Percentiles rank a stretch among this genome's conserved stretches.
Evolutionary conservation across 208 protist species (phyloP).

Genomic region (Trypanosoma avium): DNA sequence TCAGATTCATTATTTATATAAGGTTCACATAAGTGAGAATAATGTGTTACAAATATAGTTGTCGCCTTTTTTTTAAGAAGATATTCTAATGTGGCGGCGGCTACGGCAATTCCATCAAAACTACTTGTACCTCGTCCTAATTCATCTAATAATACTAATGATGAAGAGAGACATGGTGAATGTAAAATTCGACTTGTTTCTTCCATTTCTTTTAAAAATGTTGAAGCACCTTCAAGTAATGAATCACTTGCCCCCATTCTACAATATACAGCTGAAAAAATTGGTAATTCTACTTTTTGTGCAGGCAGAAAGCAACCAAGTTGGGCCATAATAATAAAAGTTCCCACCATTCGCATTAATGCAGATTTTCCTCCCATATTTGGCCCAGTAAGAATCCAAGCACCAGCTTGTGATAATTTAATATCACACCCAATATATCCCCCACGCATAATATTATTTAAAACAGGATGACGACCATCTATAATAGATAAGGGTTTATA

Average conservation of each 20-base stretch:
- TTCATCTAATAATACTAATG: slow-evolving; percentile 97
- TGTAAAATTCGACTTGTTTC: slow-evolving; percentile 94
- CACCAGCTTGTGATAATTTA: slow-evolving; percentile 36
- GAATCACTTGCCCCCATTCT: slow-evolving; percentile 95
- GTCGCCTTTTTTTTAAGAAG: slow-evolving; percentile 63
- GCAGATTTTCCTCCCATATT: slow-evolving; percentile 97
- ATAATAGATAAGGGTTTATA: slow-evolving; percentile 34
- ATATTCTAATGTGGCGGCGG: slow-evolving; percentile 91
- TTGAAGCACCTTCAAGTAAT: slow-evolving; percentile 90
- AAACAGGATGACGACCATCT: slow-evolving; percentile 69
- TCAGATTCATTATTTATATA: slow-evolving; percentile 27
- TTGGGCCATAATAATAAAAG: slow-evolving; percentile 93
- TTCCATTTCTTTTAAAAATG: slow-evolving; percentile 97
- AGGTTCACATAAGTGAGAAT: slow-evolving; percentile 81
- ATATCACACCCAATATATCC: slow-evolving; percentile 77
- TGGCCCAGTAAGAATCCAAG: slow-evolving; percentile 91
- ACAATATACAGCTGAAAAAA: slow-evolving; percentile 90
- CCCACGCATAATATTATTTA: slow-evolving; percentile 54
- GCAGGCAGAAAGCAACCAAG: slow-evolving; percentile 96
- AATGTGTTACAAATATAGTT: slow-evolving; percentile 96
- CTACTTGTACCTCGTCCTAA: slow-evolving; percentile 95
- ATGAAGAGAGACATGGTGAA: slow-evolving; percentile 52
- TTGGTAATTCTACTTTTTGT: slow-evolving; percentile 59
- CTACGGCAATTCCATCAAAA: slow-evolving; percentile 94
- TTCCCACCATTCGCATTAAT: slow-evolving; percentile 91